Evolutionary conservation across 2,329 filamentous ascomycete genomes (phyloP).

Genomic region (Malbranchea zuffiana): DNA sequence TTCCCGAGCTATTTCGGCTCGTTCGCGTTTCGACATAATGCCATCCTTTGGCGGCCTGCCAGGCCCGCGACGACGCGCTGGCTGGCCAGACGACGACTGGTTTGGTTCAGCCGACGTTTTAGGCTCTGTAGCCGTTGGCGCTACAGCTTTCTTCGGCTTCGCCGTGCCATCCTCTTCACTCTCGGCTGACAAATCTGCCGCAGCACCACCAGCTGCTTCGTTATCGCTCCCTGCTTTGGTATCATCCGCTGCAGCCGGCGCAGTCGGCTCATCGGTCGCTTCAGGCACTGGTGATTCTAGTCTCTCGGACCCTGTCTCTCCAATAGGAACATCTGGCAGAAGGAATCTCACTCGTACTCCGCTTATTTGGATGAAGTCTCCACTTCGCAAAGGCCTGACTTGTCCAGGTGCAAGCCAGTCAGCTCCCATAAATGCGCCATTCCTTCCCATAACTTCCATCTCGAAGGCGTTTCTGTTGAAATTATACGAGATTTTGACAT

Average conservation of each 20-base stretch:
- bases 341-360: slow-evolving; percentile 47
- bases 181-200: slow-evolving; percentile 10
- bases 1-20: slow-evolving; percentile 43
- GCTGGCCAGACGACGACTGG: slow-evolving; percentile 29
- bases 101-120: slow-evolving; percentile 18
- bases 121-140: slow-evolving; percentile 22
- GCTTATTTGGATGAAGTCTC: slow-evolving; percentile 49
- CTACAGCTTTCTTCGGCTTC: slow-evolving; percentile 21
- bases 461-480: slow-evolving; percentile 47
- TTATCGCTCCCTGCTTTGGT: slow-evolving; percentile 12
- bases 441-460: slow-evolving; percentile 48
- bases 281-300: slow-evolving; percentile 28
- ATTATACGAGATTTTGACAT: slow-evolving; percentile 52
- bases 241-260: slow-evolving; percentile 23
- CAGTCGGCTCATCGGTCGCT: slow-evolving; percentile 1
- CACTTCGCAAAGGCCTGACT: slow-evolving; percentile 42
- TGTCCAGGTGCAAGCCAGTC: slow-evolving; percentile 39
- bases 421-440: slow-evolving; percentile 47
- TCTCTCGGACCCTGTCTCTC: slow-evolving; percentile 39
- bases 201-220: slow-evolving; percentile 13
- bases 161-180: slow-evolving; percentile 19
- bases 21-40: slow-evolving; percentile 55
- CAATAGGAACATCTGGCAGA: slow-evolving; percentile 42
- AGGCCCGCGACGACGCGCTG: slow-evolving; percentile 41
- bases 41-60: slow-evolving; percentile 57